Conservation (phyloP, 2,329 filamentous ascomycete genomes). For the Cladosporium sp. region DNA sequence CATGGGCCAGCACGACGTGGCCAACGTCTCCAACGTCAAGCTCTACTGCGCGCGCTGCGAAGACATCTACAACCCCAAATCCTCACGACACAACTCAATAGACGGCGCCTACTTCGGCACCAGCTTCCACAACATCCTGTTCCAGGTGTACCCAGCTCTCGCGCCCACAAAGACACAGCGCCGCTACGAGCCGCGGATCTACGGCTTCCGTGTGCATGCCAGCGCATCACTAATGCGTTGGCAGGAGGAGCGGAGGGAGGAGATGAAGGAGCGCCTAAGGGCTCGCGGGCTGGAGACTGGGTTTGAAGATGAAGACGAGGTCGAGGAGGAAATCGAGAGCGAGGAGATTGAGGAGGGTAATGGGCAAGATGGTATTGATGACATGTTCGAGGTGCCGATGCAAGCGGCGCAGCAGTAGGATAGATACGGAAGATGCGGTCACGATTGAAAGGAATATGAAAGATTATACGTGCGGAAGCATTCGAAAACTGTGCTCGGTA, state of each 20-base stretch:
- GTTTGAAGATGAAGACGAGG: slow-evolving; percentile 70
- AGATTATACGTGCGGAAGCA: background rate
- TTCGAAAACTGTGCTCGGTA: background rate
- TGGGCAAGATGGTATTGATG: slow-evolving; percentile 51
- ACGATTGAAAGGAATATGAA: background rate
- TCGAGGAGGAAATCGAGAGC: slow-evolving; percentile 62
- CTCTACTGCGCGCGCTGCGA: slow-evolving; percentile 97
- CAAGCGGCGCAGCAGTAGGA: slow-evolving; percentile 7
- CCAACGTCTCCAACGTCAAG: slow-evolving; percentile 87
- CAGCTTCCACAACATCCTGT: slow-evolving; percentile 98
- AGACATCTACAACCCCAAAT: slow-evolving; percentile 98
- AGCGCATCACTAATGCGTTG: slow-evolving; percentile 84
- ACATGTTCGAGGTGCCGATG: slow-evolving; percentile 42
- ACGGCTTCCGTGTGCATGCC: slow-evolving; percentile 94
- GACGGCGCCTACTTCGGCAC: slow-evolving; percentile 98
- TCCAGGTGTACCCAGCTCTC: slow-evolving; percentile 93
- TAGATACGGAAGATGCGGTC: background rate
- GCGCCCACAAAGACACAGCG: slow-evolving; percentile 82
- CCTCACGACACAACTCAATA: slow-evolving; percentile 89
- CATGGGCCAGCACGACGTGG: slow-evolving; percentile 88
- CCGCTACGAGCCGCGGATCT: slow-evolving; percentile 86
- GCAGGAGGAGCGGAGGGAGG: slow-evolving; percentile 80
- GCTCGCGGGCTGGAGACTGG: slow-evolving; percentile 71
- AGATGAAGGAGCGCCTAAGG: slow-evolving; percentile 77
- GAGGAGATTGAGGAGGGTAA: slow-evolving; percentile 57